Evolutionary conservation across 371 early-diverging fungal genomes (phyloP), one percentile per base, ranked within the genome.

Genomic region (Capniomyces stellatus): DNA sequence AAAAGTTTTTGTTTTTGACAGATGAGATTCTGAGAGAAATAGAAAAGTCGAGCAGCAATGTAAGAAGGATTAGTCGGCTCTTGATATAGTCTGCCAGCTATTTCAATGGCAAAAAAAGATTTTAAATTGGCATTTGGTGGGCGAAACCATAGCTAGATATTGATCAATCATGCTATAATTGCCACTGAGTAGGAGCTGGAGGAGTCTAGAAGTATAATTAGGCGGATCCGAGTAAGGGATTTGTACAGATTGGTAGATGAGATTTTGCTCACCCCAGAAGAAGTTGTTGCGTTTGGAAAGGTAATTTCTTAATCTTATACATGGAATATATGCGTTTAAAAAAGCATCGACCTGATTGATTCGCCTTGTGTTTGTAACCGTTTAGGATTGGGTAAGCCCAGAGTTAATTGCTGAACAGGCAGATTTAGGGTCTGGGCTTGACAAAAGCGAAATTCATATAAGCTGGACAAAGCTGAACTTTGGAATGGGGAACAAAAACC

Each of bases 161-260:
- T n/a, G n/a, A 25, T 8, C 2, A 23, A 27, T 30, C 23, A 3
- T 41, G 41, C 21, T 41, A n/a, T n/a, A n/a, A n/a, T n/a, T n/a
- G n/a, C n/a, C n/a, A n/a, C n/a, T n/a, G n/a, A n/a, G n/a, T n/a
- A 52, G 39, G 80, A 77, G 48, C 65, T 92, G 54, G 72, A 64
- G 28, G 66, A 72, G 24, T 74, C 94, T 0, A 74, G 79, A 27
- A 62, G 62, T 0, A 76, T 93, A 13, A 59, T 93, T n/a, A 71
- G 71, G 43, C 73, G 88, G 12, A 66, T 94, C 29, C 69, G 83
- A 44, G 75, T 67, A 2, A 71, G 93, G 15, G 73, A 92, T 43
- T 61, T 91, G 1, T 94, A 92, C 69, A 82, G 85, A 43, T 85
- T 87, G 67, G 92, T 85, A 2, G 92, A 90, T 59, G 86, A 89